phyloP scores from a whole-genome alignment of 2,329 filamentous ascomycete species.

The Monilinia polystroma region DNA sequence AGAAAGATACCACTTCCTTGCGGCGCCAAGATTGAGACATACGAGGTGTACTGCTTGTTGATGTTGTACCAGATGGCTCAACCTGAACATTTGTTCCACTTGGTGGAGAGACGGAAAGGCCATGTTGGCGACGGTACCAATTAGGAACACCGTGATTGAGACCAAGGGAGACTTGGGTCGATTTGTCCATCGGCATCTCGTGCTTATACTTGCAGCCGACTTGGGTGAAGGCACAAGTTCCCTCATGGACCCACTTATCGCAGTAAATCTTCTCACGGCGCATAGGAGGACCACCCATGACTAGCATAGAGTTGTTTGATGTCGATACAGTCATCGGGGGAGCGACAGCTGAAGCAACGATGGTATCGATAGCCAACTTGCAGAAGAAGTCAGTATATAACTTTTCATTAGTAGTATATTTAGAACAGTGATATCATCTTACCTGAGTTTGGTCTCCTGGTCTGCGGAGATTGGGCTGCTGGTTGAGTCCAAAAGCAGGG shows the following conservation, averaged over 20 bases:
- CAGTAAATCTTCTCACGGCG: constrained; percentile 67
- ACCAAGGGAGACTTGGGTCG: constrained; percentile 67
- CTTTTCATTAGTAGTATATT: neutral
- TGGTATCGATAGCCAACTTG: constrained; percentile 21
- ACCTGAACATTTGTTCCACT: constrained; percentile 11
- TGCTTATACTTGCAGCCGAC: constrained; percentile 89
- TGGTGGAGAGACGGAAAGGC: neutral
- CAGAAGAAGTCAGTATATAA: constrained; percentile 6
- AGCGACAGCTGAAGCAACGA: constrained; percentile 10
- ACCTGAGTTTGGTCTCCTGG: constrained; percentile 21
- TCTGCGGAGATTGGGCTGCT: neutral
- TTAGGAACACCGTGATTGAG: constrained; percentile 60
- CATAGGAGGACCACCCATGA: neutral
- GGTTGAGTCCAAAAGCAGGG: neutral
- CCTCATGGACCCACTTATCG: constrained; percentile 85
- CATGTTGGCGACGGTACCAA: constrained; percentile 20
- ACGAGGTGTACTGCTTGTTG: constrained; percentile 1
- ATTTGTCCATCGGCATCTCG: constrained; percentile 74
- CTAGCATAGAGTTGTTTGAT: neutral
- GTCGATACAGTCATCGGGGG: neutral
- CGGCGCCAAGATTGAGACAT: constrained; percentile 21
- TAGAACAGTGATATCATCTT: neutral
- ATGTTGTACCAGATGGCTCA: constrained; percentile 9
- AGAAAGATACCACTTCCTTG: constrained; percentile 2
- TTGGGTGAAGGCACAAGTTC: constrained; percentile 80